Percentiles rank a stretch among this genome's conserved stretches.
Conservation (phyloP, 1,284 basidiomycete genomes). For the Boletus sp. region DNA sequence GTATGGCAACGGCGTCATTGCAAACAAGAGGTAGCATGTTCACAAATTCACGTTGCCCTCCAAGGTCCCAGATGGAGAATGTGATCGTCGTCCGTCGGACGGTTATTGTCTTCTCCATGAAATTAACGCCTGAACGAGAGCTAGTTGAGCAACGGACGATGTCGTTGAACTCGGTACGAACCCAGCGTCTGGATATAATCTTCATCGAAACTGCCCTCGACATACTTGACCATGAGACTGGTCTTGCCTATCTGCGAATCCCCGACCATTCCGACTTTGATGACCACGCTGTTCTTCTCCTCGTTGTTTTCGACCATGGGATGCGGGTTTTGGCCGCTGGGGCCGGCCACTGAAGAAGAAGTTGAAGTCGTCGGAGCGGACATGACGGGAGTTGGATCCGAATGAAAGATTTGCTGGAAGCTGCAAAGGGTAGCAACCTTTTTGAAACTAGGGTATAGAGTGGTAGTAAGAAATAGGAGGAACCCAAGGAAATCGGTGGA, state of each 20-base stretch:
- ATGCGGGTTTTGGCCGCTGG: conserved; percentile 49
- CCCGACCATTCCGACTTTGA: conserved; percentile 98
- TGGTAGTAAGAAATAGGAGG: conserved; percentile 24
- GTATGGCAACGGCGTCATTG: conserved; percentile 96
- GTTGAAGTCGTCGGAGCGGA: conserved; percentile 46
- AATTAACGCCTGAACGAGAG: conserved; percentile 80
- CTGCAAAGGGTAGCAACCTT: conserved; percentile 18
- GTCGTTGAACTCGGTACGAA: conserved; percentile 35
- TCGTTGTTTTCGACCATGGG: conserved; percentile 58
- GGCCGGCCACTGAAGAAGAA: conserved; percentile 43
- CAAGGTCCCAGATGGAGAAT: conserved; percentile 99
- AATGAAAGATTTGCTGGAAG: conserved; percentile 23
- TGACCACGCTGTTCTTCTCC: conserved; percentile 87
- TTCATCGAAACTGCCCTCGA: conserved; percentile 96
- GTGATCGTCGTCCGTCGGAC: conserved; percentile 98
- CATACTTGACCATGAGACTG: conserved; percentile 97
- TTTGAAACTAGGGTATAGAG: conserved; percentile 30
- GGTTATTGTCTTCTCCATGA: conserved; percentile 98
- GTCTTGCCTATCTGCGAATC: conserved; percentile 99
- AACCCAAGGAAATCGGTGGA: conserved; percentile 23
- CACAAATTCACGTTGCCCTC: conserved; percentile 96
- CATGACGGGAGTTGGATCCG: conserved; percentile 33
- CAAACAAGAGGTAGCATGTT: conserved; percentile 98
- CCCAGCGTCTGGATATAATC: conserved; percentile 99
- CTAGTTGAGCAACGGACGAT: conserved; percentile 13